A percentile compares a stretch with the other conserved stretches of the same genome.
Evolutionary conservation across 768 basidiomycete genomes (phyloP).

Genomic region (Ephemerocybe angulata): DNA sequence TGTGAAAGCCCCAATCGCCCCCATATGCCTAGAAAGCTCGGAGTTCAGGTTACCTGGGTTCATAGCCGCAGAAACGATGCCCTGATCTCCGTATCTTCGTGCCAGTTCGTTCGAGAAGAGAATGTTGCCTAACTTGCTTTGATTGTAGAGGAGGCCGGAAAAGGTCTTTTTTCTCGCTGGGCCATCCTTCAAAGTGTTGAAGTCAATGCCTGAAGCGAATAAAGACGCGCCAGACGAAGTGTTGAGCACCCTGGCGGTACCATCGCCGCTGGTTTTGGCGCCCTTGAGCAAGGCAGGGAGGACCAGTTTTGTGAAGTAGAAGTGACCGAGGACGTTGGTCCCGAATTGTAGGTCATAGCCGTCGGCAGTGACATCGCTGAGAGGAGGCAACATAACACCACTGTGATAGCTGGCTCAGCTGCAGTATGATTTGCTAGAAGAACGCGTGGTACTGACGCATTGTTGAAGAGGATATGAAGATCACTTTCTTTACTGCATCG

Average conservation of each 20-base stretch:
- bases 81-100: constrained; percentile 38
- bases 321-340: constrained; percentile 60
- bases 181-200: constrained; percentile 36
- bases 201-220: constrained; percentile 26
- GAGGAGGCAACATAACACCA: constrained; percentile 47
- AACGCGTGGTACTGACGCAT: constrained; percentile 30
- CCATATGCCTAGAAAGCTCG: constrained; percentile 28
- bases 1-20: not conserved
- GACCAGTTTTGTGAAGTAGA: constrained; percentile 50
- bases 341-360: constrained; percentile 60
- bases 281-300: constrained; percentile 37
- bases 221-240: constrained; percentile 31
- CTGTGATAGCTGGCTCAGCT: constrained; percentile 19
- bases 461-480: constrained; percentile 46
- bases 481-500: constrained; percentile 36
- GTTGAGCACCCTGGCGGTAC: constrained; percentile 37
- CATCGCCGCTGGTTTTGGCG: constrained; percentile 27
- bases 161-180: constrained; percentile 27
- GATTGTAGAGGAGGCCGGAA: constrained; percentile 25
- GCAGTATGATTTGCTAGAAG: not conserved
- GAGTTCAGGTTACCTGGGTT: constrained; percentile 40
- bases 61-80: constrained; percentile 39
- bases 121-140: constrained; percentile 43
- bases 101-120: constrained; percentile 41
- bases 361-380: constrained; percentile 39